These are phyloP conservation scores for Septoria linicola DNA, from an alignment of 2,329 filamentous ascomycete genomes.

Conservation along the genomic window DNA sequence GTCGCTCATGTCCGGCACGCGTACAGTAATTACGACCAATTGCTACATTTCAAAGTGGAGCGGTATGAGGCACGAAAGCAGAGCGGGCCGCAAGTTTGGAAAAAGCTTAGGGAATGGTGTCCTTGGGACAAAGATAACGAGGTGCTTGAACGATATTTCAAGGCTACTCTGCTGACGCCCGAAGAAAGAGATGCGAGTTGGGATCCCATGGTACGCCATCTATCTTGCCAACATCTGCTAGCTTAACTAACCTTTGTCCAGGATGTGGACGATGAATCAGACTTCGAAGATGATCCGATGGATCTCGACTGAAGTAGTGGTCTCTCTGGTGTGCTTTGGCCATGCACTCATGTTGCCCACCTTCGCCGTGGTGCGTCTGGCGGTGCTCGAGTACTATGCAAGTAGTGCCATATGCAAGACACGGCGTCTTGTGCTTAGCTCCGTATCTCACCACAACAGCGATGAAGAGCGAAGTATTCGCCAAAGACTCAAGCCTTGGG, in stretches of 20 bases:
- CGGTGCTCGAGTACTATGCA: too few species aligned
- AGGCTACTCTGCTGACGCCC: constrained; percentile 32
- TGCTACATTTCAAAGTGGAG: constrained; percentile 42
- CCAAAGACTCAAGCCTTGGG: too few species aligned
- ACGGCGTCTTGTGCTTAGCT: too few species aligned
- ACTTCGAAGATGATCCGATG: constrained; percentile 32
- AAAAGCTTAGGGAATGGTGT: constrained; percentile 35
- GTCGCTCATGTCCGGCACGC: constrained; percentile 62
- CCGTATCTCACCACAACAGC: too few species aligned
- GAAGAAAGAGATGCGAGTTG: constrained; percentile 29
- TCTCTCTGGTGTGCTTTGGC: not conserved
- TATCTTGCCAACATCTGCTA: too few species aligned
- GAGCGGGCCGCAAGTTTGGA: constrained; percentile 31
- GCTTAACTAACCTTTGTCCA: not conserved
- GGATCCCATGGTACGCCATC: constrained; percentile 35
- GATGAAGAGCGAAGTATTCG: too few species aligned
- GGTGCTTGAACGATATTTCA: constrained; percentile 32
- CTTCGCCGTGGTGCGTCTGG: too few species aligned
- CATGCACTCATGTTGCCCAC: not conserved
- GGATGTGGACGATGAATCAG: constrained; percentile 31
- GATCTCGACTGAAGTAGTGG: constrained; percentile 29
- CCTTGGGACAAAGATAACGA: constrained; percentile 36
- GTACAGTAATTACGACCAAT: constrained; percentile 61
- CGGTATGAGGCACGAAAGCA: constrained; percentile 32
- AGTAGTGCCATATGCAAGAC: too few species aligned